Base-by-base conservation (phyloP, 805 yeast genomes). In the Komagataella ulmi region DNA sequence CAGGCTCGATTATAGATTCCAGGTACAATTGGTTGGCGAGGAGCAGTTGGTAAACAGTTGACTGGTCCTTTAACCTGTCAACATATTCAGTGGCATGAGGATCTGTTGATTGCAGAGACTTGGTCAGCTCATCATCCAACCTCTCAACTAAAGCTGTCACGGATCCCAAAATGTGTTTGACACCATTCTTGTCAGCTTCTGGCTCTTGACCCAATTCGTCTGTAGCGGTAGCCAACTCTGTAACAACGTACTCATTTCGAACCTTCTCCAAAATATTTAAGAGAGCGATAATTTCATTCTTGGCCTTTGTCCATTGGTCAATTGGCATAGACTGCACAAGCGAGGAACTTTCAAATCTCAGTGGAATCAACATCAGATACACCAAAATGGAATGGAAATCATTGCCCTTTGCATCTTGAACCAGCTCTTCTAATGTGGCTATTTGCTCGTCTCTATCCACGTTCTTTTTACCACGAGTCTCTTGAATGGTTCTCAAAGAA, bases 51-150 rank as follows among this genome's bases (percentile, higher is more conserved):
- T 89, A 91, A 52, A 93, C 74, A 44, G 70, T 69, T 55, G 81
- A 75, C 71, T 93, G 99, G 67, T 90, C 96, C 67, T 83, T 84
- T 64, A 93, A 77, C 66, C 98, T 81, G 58, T 84, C 86, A 58
- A 93, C 78, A 68, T 91, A 93, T 68, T 93, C 99, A 53, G 88
- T 83, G 21, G 97, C 85, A 66, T 93, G 97, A 47, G 97, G 96
- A 67, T 93, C 98, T 61, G 88, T 83, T 58, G 80, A 80, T 65
- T 90, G 89, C 61, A 93, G 76, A 48, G 95, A 88, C 59, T 84
- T 81, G 55, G 86, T 85, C 61, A 90, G 84, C 72, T 93, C 99
- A 62, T 91, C 98, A 64, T 89, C 97, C 56, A 93, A 76, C 68
- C 97, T 83, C 72, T 91, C 99, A 55, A 91, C 85, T 54, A 86